A percentile compares a stretch with the other conserved stretches of the same genome.
Evolutionary conservation across 768 basidiomycete genomes (phyloP).

Genomic region (Mycena polygramma): DNA sequence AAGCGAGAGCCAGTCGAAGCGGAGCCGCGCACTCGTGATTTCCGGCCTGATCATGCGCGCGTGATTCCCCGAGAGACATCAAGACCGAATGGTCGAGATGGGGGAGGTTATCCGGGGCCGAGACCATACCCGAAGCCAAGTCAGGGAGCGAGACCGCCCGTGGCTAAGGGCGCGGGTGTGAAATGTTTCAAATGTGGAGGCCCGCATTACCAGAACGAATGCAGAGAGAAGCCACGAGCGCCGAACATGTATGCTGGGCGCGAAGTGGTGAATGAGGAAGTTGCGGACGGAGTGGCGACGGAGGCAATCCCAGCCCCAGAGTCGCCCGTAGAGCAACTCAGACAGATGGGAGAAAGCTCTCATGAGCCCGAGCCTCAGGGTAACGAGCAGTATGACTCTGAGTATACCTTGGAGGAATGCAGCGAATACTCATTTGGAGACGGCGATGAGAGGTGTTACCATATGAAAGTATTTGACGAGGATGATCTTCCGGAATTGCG

Average conservation of each 20-base stretch:
- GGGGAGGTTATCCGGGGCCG: constrained; percentile 1
- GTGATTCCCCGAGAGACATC: neutral
- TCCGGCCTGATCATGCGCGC: neutral
- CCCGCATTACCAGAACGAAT: neutral
- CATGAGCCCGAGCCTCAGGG: too few relatives aligned
- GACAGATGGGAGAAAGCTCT: too few relatives aligned
- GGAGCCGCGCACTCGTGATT: constrained; percentile 40
- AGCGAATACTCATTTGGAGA: constrained; percentile 1
- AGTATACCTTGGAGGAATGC: constrained; percentile 1
- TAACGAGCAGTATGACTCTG: neutral
- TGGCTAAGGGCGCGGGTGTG: neutral
- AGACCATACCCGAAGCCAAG: too few relatives aligned
- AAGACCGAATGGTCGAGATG: constrained; percentile 5
- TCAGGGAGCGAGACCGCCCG: too few relatives aligned
- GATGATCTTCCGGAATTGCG: too few relatives aligned
- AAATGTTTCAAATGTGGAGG: neutral
- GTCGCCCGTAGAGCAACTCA: too few relatives aligned
- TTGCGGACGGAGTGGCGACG: neutral
- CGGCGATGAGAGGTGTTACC: neutral
- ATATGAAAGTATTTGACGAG: neutral
- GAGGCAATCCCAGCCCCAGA: neutral
- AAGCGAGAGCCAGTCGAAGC: constrained; percentile 40
- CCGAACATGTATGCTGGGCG: neutral
- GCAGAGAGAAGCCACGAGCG: neutral
- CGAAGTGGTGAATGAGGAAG: neutral